Conservation (phyloP, 441 rosid genomes). For the Croton setiger region DNA sequence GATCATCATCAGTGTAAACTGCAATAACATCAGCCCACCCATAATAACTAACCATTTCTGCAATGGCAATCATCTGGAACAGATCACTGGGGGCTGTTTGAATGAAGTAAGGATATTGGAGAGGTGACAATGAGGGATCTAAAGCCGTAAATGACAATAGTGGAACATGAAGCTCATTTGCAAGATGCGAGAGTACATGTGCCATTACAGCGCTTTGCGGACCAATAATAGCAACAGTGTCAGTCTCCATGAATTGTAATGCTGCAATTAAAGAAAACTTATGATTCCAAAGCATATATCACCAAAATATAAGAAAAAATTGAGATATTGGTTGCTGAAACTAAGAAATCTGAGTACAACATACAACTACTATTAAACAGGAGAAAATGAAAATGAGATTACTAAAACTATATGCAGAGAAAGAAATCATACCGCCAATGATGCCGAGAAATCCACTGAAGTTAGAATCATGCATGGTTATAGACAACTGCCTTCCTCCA, state of each 20-base stretch:
- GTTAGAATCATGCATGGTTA: slow-evolving; percentile 58
- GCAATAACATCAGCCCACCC: slow-evolving; percentile 80
- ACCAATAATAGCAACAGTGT: slow-evolving; percentile 83
- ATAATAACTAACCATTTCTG: slow-evolving; percentile 61
- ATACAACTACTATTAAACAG: slow-evolving; percentile 6
- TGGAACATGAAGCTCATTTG: slow-evolving; percentile 77
- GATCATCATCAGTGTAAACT: slow-evolving; percentile 76
- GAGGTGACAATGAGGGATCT: slow-evolving; percentile 74
- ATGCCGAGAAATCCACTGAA: slow-evolving; percentile 74
- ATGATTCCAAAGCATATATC: slow-evolving; percentile 11
- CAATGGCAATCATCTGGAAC: slow-evolving; percentile 77
- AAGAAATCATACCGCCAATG: slow-evolving; percentile 54
- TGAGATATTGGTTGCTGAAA: too few species aligned
- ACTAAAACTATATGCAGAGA: slow-evolving; percentile 19
- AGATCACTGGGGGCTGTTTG: slow-evolving; percentile 75
- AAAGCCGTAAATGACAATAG: slow-evolving; percentile 80
- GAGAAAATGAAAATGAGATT: not conserved
- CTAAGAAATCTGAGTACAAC: slow-evolving; percentile 1
- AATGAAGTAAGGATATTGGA: slow-evolving; percentile 83
- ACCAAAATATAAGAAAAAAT: not conserved
- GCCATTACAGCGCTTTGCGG: slow-evolving; percentile 86
- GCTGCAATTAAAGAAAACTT: slow-evolving; percentile 46
- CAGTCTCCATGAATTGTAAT: slow-evolving; percentile 80
- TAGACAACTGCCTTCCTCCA: slow-evolving; percentile 55
- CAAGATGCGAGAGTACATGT: slow-evolving; percentile 74